Conservation (phyloP, 176 grass and related monocot genomes). For the Rhipidocladum racemiflorum region DNA sequence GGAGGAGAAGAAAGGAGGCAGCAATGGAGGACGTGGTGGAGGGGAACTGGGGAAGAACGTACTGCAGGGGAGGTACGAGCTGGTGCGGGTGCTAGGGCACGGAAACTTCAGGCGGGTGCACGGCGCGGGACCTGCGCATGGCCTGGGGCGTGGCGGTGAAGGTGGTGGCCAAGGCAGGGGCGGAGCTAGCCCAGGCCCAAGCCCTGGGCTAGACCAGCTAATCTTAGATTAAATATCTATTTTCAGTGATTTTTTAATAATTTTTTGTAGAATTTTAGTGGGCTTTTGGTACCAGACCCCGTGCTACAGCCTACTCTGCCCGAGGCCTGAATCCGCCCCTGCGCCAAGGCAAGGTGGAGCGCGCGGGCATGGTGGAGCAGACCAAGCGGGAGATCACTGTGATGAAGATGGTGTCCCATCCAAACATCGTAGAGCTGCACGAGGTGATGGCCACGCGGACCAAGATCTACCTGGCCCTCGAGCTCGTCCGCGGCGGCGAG, state of each 20-base stretch:
- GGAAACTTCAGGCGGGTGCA: constrained; percentile 51
- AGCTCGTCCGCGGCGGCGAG: constrained; percentile 88
- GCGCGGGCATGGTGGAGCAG: constrained; percentile 53
- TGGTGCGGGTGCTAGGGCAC: constrained; percentile 49
- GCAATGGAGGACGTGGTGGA: constrained; percentile 28
- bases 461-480: constrained; percentile 52
- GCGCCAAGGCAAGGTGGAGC: constrained; percentile 50
- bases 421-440: constrained; percentile 58
- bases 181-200: too few relatives aligned
- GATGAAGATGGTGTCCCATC: constrained; percentile 53
- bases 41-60: constrained; percentile 33
- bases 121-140: constrained; percentile 44
- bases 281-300: too few relatives aligned
- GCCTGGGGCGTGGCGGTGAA: constrained; percentile 44
- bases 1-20: background rate
- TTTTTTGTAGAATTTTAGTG: too few relatives aligned
- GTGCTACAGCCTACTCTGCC: too few relatives aligned
- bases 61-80: constrained; percentile 48
- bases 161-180: constrained; percentile 59
- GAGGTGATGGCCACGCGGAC: constrained; percentile 56
- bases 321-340: too few relatives aligned
- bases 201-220: too few relatives aligned
- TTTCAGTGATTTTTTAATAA: too few relatives aligned
- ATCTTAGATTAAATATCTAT: too few relatives aligned
- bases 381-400: constrained; percentile 61